Conservation (phyloP, 2,329 filamentous ascomycete genomes). For the Botrytis elliptica region DNA sequence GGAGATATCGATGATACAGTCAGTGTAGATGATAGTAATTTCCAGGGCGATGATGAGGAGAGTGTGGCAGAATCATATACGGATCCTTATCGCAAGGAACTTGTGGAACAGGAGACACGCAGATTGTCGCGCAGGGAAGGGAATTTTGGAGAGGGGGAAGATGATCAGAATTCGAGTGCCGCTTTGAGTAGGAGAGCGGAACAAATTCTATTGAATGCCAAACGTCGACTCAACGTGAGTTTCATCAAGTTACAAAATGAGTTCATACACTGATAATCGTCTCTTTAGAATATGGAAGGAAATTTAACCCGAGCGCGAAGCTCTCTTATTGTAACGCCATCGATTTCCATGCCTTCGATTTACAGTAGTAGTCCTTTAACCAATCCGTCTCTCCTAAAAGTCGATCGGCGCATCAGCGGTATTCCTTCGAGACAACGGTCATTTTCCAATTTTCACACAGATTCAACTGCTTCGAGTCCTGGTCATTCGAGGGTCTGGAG, state of each 20-base stretch:
- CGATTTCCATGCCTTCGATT: slow-evolving; percentile 48
- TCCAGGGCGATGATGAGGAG: slow-evolving; percentile 67
- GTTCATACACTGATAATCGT: slow-evolving; percentile 23
- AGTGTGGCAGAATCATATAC: slow-evolving; percentile 50
- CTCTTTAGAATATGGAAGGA: slow-evolving; percentile 79
- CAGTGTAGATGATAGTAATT: slow-evolving; percentile 63
- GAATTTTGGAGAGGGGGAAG: slow-evolving; percentile 42
- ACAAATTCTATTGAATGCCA: slow-evolving; percentile 88
- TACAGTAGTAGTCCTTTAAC: slow-evolving; percentile 42
- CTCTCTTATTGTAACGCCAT: slow-evolving; percentile 57
- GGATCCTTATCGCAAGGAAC: slow-evolving; percentile 39
- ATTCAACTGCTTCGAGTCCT: slow-evolving; percentile 40
- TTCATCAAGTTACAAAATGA: background rate
- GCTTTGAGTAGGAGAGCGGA: slow-evolving; percentile 81
- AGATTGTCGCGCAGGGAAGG: slow-evolving; percentile 30
- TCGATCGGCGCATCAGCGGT: slow-evolving; percentile 25
- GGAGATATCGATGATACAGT: slow-evolving; percentile 60
- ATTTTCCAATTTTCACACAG: slow-evolving; percentile 25
- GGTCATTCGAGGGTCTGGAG: slow-evolving; percentile 62
- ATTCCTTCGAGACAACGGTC: slow-evolving; percentile 32
- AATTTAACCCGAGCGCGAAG: slow-evolving; percentile 78
- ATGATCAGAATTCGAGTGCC: slow-evolving; percentile 67
- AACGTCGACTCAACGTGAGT: slow-evolving; percentile 80
- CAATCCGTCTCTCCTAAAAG: slow-evolving; percentile 35
- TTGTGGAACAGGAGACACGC: slow-evolving; percentile 35